Base-by-base conservation (phyloP, 2,329 filamentous ascomycete species). In the Fusarium sublunatum region DNA sequence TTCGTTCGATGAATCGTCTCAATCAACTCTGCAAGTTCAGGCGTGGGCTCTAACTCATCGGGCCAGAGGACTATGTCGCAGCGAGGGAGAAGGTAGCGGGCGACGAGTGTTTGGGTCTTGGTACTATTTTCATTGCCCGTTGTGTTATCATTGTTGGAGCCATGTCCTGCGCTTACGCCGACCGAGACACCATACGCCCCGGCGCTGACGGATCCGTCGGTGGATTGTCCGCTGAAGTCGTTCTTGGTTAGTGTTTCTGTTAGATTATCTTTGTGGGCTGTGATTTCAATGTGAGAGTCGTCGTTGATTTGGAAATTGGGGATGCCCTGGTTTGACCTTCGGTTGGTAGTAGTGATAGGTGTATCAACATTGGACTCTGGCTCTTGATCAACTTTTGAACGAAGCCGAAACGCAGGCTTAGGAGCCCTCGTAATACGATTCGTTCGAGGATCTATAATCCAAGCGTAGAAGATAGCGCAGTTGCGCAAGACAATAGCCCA, bases 271-370 rank as follows among this genome's bases (percentile, higher is more conserved):
- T 15, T 24, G 7, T 28, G 24, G 5, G 26, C 45, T 8, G 26
- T 19, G n/a, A 48, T 15, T 6, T 48, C 34, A 7, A 48, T 48
- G 12, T 26, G 45, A 4, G 45, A 48, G 15, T 28, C 26, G 15
- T 48, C 45, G 25, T 40, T 48, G 35, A 48, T 26, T 4, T 35
- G 24, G 3, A 48, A 48, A 15, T 28, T 42, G 39, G 39, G 39
- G 11, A 42, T 42, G 10, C 24, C 39, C 9, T 42, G 39, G 22
- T 42, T 13, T 3, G 39, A 42, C 24, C 28, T 42, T 11, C 11
- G 39, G 9, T 11, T 42, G 39, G 15, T 42, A 7, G 26, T 9
- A 13, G 24, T 13, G 39, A 28, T n/a, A 12, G 39, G 8, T 10
- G 8, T 42, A 11, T n/a, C 24, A 11, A 24, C 24, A 40, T 42